Conservation (phyloP, 441 rosid genomes). For the Erodium trifolium region DNA sequence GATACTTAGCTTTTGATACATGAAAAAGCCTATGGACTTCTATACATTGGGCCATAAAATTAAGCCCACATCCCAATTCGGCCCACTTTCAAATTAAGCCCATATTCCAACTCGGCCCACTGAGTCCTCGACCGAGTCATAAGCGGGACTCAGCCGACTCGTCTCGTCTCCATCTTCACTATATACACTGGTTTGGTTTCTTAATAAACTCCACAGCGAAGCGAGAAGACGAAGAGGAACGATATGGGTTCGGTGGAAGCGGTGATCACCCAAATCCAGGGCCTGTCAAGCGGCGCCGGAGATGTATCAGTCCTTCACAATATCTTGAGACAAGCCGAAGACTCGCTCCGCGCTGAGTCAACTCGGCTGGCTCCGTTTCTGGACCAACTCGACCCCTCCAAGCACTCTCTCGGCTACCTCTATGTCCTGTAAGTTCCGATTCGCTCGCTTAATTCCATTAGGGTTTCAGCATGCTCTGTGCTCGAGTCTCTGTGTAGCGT, state of each 20-base stretch:
- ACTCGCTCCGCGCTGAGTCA: slow-evolving; percentile 47
- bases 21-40: too few relatives aligned
- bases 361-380: slow-evolving; percentile 45
- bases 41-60: too few relatives aligned
- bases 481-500: background rate
- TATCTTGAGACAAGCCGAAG: slow-evolving; percentile 53
- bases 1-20: background rate
- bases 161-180: background rate
- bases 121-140: background rate
- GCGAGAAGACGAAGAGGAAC: background rate
- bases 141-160: background rate
- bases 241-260: slow-evolving; percentile 40
- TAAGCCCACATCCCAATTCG: too few relatives aligned
- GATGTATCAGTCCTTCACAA: slow-evolving; percentile 56
- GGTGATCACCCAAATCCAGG: slow-evolving; percentile 74
- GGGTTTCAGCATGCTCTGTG: background rate
- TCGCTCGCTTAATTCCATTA: background rate
- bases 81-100: background rate
- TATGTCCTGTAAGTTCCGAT: slow-evolving; percentile 55
- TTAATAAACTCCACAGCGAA: background rate
- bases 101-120: background rate
- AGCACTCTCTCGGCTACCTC: slow-evolving; percentile 88
- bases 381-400: slow-evolving; percentile 71
- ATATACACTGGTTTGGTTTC: background rate
- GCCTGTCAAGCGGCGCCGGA: slow-evolving; percentile 44